Percentiles rank a stretch among this genome's conserved stretches.
Conservation (phyloP, 2,329 filamentous ascomycete species). For the Fusarium guadeloupense region DNA sequence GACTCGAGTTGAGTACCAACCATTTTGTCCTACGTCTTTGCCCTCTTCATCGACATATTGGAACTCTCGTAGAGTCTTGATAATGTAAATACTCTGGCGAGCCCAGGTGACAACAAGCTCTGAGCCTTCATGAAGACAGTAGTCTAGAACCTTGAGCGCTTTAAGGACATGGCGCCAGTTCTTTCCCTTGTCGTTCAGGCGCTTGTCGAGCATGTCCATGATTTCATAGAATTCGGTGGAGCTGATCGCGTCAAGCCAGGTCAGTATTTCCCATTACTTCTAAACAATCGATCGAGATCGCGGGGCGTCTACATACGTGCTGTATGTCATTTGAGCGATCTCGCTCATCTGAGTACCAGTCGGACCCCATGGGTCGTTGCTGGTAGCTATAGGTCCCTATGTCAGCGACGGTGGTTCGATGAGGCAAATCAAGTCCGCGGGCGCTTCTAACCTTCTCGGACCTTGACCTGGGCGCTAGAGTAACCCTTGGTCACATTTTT, state of each 20-base stretch:
- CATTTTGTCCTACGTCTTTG: conserved; percentile 94
- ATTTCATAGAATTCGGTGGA: conserved; percentile 99
- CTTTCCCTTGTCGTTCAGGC: conserved; percentile 98
- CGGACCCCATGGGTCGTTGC: conserved; percentile 98
- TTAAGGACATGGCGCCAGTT: conserved; percentile 99
- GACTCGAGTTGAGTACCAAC: conserved; percentile 60
- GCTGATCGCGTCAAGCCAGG: conserved; percentile 56
- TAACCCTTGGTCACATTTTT: conserved; percentile 99
- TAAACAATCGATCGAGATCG: not conserved
- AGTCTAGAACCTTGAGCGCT: conserved; percentile 96
- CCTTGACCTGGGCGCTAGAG: conserved; percentile 95
- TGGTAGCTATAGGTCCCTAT: conserved; percentile 75
- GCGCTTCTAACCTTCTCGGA: conserved; percentile 82
- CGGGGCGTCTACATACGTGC: conserved; percentile 74
- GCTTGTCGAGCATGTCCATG: conserved; percentile 99
- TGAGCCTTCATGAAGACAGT: conserved; percentile 96
- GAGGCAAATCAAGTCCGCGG: not conserved
- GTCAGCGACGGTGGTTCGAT: conserved; percentile 29
- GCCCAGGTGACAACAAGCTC: conserved; percentile 98
- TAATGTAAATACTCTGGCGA: conserved; percentile 97
- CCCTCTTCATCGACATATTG: conserved; percentile 96
- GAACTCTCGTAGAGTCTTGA: conserved; percentile 97
- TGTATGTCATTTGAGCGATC: conserved; percentile 97
- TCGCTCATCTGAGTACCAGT: conserved; percentile 99
- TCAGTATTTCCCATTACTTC: conserved; percentile 28